Evolutionary conservation across 306 rosid genomes (phyloP), one percentile per base, ranked within the genome.

Genomic region (Cicer judaicum): DNA sequence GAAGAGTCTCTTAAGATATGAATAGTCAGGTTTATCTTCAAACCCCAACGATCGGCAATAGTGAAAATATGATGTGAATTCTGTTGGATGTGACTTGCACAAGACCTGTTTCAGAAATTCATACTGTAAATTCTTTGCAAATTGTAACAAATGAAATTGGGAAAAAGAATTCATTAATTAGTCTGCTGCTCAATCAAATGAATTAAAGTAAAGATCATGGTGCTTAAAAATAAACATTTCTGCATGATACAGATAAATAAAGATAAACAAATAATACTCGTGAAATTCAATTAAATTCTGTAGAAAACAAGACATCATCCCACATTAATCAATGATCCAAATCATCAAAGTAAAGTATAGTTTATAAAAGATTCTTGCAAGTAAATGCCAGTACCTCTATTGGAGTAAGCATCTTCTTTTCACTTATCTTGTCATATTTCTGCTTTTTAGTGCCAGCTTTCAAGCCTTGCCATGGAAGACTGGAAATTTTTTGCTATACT

Each of bases 391-490:
- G 61, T 87, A 93, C 99, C 99, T 94, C 97, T 60, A 90, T 85
- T 14, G 97, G 89, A 71, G 97, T 94, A 66, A 90, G 89, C 99
- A 87, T 87, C 89, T 94, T 94, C 88, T 94, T 94, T 81, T 94
- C 99, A 85, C 99, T 94, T 68, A 94, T 94, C 84, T 90, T 94
- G 83, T 94, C 99, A 66, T 94, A 94, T 70, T 94, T 94, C 85
- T 94, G 99, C 82, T 92, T 94, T 75, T 94, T 92, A 14, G 91
- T 92, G 41, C 97, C 97, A 68, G 97, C 99, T 85, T 84, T 94
- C 87, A 94, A 68, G 71, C 99, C 99, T 82, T 94, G 99, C 99
- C 99, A 94, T 14, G 99, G 99, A 67, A 94, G 99, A 87, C 99
- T 94, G 92, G 67, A 81, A 78, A 72, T 78, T 7, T 60, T 57